Base-by-base conservation (phyloP, 495 filamentous ascomycete species). In the Aspergillus bertholletiae region DNA sequence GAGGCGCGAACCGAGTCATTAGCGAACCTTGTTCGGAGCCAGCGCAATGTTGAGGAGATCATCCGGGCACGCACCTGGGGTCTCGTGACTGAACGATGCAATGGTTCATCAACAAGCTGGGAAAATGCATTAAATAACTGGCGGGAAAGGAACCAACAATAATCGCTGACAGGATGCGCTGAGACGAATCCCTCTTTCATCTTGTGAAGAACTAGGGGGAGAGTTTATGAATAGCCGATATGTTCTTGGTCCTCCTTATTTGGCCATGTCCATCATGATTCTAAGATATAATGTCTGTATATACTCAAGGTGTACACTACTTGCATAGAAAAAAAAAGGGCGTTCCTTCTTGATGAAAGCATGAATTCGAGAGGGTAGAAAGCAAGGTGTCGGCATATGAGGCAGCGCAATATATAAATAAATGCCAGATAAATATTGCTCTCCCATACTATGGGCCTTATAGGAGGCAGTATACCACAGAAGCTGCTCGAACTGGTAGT, bases 31-130 rank as follows among this genome's bases (percentile, higher is more conserved):
- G 70, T 97, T 28, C 81, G 93, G 57, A 91, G 89, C 68, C 92
- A 98, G 73, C 80, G 87, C 57, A 83, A 82, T 15, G 88, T 98
- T 20, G 94, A 98, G 69, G 81, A 83, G 32, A 97, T 97, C 39
- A 84, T 98, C 48, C 80, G 95, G 55, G 74, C 81, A 24, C 79
- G 92, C 58, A 94, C 85, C 5, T 98, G 94, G 94, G 78, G 78
- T 2, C 62, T 96, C 32, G 81, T 97, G n/a, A 77, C 72, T 12
- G 90, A 93, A 55, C 78, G 89, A 62, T 98, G 94, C 67, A 84
- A 82, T 18, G 79, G 76, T 51, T 66, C 69, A 27, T 77, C 74
- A 5, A 68, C 69, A 8, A 66, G 75, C 3, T 88, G 85, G 77
- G 83, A 92, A 60, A 76, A 78, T 47, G 86, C 82, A 12, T 68